Base-by-base conservation (phyloP, 75 land plant species). In the Azolla pinnata region DNA sequence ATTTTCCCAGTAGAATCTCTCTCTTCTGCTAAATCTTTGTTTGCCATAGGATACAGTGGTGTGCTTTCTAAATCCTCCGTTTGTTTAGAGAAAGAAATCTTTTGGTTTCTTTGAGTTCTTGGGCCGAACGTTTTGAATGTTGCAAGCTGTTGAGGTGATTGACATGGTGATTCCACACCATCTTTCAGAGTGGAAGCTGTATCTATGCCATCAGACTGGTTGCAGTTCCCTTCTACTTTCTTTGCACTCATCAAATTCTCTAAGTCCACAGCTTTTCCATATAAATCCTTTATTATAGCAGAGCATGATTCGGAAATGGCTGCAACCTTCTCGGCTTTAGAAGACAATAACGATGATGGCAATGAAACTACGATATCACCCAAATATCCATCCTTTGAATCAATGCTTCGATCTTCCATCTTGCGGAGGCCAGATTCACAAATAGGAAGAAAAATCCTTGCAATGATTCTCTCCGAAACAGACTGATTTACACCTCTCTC, bases 401-500 rank as follows among this genome's bases (percentile, higher is more conserved):
- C 57, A 44, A 51, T n/a, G n/a, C n/a, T n/a, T n/a, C n/a, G n/a
- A n/a, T n/a, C n/a, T n/a, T n/a, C n/a, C n/a, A n/a, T n/a, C n/a
- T n/a, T n/a, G n/a, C n/a, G n/a, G n/a, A n/a, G n/a, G n/a, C n/a
- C n/a, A n/a, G n/a, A n/a, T n/a, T n/a, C n/a, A n/a, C n/a, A 47
- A 29, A 76, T 61, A 35, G 44, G 46, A 42, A 54, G 49, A 40
- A 76, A 76, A 33, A 76, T 44, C 10, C 33, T 35, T 19, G 49
- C 54, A 27, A 61, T 76, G 16, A 72, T 54, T 48, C 65, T 59
- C 35, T 63, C 45, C 34, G 75, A 23, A 48, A 76, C 26, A 31
- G n/a, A 10, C 18, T 76, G 56, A 34, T 76, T 61, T 29, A 45
- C 21, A 8, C 60, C 66, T 2, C 46, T 21, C 12, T 60, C 55